phyloP scores from a whole-genome alignment of 768 basidiomycete genomes.

The Hericium erinaceus region DNA sequence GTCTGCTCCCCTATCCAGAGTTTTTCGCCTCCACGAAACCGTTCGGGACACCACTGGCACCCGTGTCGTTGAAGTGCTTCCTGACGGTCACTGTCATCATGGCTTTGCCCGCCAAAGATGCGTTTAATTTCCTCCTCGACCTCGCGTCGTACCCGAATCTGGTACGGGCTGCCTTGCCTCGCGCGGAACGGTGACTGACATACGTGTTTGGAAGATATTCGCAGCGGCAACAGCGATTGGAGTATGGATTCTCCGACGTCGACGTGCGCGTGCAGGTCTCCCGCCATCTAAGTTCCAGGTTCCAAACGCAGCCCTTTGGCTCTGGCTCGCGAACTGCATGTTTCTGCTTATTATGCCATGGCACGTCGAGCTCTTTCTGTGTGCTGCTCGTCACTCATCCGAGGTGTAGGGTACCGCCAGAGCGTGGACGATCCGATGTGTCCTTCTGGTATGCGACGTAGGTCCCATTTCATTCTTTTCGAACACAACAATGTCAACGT shows the following conservation, averaged over 20 bases:
- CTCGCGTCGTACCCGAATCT: constrained; percentile 29
- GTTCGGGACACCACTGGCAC: constrained; percentile 39
- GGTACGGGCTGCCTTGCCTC: constrained; percentile 18
- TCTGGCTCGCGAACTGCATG: constrained; percentile 16
- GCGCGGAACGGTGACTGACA: neutral
- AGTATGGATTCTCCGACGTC: constrained; percentile 22
- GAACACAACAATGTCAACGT: neutral
- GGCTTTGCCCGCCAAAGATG: constrained; percentile 25
- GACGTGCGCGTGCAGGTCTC: constrained; percentile 18
- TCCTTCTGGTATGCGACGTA: constrained; percentile 23
- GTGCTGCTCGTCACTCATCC: neutral
- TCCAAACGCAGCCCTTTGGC: constrained; percentile 14
- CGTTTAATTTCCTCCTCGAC: constrained; percentile 30
- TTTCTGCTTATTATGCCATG: constrained; percentile 28
- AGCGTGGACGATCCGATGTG: constrained; percentile 20
- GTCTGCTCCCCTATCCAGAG: constrained; percentile 37
- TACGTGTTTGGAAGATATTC: constrained; percentile 18
- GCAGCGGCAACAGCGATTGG: constrained; percentile 20
- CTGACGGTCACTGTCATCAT: constrained; percentile 34
- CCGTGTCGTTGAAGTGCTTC: constrained; percentile 28
- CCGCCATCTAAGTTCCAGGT: constrained; percentile 15
- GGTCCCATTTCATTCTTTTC: neutral
- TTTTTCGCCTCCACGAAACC: constrained; percentile 41
- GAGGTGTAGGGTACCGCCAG: constrained; percentile 18
- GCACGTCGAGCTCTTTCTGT: constrained; percentile 8